Conservation (phyloP, 2,329 filamentous ascomycete species). For the Fusarium temperatum region DNA sequence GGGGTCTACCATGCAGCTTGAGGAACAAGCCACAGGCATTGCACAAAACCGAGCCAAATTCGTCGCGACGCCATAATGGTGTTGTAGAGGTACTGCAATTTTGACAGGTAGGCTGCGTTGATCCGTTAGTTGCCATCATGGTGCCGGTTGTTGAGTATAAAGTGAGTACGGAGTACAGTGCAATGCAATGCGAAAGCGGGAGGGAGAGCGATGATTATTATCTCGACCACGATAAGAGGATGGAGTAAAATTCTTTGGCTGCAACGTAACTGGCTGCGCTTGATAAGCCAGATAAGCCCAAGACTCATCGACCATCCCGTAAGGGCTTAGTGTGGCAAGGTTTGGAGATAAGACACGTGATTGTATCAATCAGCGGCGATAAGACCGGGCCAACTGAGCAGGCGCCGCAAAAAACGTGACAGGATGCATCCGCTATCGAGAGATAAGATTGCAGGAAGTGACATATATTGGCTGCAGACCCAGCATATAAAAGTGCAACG, state of each 20-base stretch:
- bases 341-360: constrained; percentile 46
- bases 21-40: constrained; percentile 98
- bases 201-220: constrained; percentile 46
- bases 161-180: constrained; percentile 33
- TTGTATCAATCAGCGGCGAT: constrained; percentile 34
- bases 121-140: constrained; percentile 67
- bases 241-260: constrained; percentile 48
- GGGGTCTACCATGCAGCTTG: constrained; percentile 92
- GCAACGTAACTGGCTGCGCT: constrained; percentile 38
- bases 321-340: constrained; percentile 33
- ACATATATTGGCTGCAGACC: background rate
- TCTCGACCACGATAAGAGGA: constrained; percentile 53
- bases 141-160: constrained; percentile 47
- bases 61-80: constrained; percentile 96
- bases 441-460: constrained; percentile 23
- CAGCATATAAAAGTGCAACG: constrained; percentile 9
- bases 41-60: constrained; percentile 93
- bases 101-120: constrained; percentile 90
- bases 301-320: constrained; percentile 27
- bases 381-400: constrained; percentile 18
- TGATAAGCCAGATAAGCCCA: constrained; percentile 51
- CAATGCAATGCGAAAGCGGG: constrained; percentile 34
- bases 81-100: constrained; percentile 97
- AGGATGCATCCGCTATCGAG: constrained; percentile 7
- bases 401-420: constrained; percentile 12